Percentiles rank a stretch among this genome's conserved stretches.
phyloP scores from a whole-genome alignment of 441 rosid species.

The Flueggea neowawraea region DNA sequence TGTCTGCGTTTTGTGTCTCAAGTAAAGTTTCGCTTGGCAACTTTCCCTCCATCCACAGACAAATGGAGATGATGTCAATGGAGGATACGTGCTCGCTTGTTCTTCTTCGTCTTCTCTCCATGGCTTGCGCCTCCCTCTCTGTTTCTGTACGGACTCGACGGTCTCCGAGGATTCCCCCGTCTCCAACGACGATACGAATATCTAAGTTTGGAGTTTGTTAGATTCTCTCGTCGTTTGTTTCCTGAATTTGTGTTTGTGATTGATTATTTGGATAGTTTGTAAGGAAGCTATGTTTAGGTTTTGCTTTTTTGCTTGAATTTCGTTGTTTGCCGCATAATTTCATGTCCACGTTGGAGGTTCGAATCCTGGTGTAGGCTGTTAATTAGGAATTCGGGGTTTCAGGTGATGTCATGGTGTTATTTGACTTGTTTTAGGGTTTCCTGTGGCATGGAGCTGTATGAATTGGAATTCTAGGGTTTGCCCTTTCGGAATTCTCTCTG shows the following conservation, averaged over 20 bases:
- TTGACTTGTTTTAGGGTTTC: background rate
- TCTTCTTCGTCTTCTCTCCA: constrained; percentile 35
- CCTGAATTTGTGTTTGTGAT: too few species aligned
- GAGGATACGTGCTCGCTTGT: constrained; percentile 56
- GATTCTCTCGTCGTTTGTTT: too few species aligned
- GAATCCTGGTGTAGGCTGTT: too few species aligned
- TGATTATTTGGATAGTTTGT: background rate
- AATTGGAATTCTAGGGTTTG: background rate
- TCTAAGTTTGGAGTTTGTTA: constrained; percentile 29
- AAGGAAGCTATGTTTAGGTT: constrained; percentile 14
- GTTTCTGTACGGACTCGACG: constrained; percentile 50
- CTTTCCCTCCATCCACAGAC: too few species aligned
- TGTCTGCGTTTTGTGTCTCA: too few species aligned
- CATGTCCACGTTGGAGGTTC: background rate
- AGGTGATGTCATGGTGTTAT: background rate
- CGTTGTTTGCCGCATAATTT: too few species aligned
- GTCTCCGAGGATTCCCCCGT: constrained; percentile 28
- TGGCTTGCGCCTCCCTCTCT: constrained; percentile 41
- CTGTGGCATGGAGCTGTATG: background rate
- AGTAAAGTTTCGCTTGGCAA: too few species aligned
- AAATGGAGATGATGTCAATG: constrained; percentile 66
- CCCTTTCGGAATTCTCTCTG: background rate
- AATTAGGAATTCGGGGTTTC: background rate
- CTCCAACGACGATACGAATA: constrained; percentile 59
- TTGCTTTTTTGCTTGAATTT: constrained; percentile 3